These are phyloP conservation scores for Rhizopus sp. DNA, from an alignment of 371 early-diverging fungal species.

Conservation along the genomic window DNA sequence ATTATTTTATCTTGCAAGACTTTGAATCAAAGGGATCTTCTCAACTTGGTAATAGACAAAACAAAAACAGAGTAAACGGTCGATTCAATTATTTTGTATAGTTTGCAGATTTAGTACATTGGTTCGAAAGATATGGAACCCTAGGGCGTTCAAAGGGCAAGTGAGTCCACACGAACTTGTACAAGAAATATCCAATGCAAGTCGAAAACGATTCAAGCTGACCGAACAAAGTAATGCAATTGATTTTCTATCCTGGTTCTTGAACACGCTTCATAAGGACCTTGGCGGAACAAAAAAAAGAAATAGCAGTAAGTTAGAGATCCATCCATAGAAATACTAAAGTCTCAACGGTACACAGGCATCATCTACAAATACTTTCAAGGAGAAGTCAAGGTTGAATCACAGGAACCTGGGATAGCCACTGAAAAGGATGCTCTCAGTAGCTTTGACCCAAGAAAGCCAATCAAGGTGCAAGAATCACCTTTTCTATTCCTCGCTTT, in stretches of 20 bases:
- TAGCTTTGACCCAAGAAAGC: slow-evolving; percentile 51
- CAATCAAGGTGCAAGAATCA: slow-evolving; percentile 44
- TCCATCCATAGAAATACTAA: neutral
- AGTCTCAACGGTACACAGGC: slow-evolving; percentile 32
- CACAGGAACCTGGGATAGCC: slow-evolving; percentile 55
- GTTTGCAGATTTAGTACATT: slow-evolving; percentile 81
- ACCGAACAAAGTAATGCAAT: slow-evolving; percentile 87
- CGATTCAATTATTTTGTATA: slow-evolving; percentile 11
- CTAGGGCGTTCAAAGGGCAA: slow-evolving; percentile 92
- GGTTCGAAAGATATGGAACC: slow-evolving; percentile 93
- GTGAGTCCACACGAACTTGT: slow-evolving; percentile 96
- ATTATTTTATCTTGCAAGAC: slow-evolving; percentile 78
- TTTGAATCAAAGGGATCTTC: slow-evolving; percentile 58
- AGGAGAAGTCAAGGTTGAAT: slow-evolving; percentile 79
- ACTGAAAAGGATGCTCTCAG: slow-evolving; percentile 34
- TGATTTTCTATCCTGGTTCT: slow-evolving; percentile 92
- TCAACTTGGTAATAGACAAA: slow-evolving; percentile 46
- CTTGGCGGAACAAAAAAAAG: slow-evolving; percentile 79
- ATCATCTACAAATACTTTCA: slow-evolving; percentile 84
- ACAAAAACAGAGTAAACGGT: neutral
- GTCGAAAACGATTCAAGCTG: slow-evolving; percentile 79
- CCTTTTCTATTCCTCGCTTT: slow-evolving; percentile 90
- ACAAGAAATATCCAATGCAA: slow-evolving; percentile 89
- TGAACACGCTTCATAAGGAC: slow-evolving; percentile 88
- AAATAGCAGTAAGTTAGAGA: slow-evolving; percentile 60